These are phyloP conservation scores for Aleurites moluccanus DNA, from an alignment of 441 rosid species.

Conservation along the genomic window DNA sequence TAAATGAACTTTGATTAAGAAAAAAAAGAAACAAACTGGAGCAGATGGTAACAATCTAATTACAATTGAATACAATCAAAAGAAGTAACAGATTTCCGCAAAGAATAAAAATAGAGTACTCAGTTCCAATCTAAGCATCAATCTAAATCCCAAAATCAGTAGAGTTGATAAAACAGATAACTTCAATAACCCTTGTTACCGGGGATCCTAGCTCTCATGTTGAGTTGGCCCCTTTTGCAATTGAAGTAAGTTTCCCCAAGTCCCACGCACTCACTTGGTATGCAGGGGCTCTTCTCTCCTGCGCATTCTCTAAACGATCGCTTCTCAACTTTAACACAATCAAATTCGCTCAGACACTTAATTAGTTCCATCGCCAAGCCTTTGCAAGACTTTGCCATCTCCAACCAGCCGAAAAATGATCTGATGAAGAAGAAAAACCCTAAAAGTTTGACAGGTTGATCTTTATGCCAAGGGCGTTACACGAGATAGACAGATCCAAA, in stretches of 20 bases:
- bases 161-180: neutral
- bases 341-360: slow-evolving; percentile 85
- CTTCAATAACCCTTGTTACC: slow-evolving; percentile 77
- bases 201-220: slow-evolving; percentile 82
- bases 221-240: slow-evolving; percentile 96
- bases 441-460: neutral
- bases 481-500: neutral
- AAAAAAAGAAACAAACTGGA: neutral
- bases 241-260: slow-evolving; percentile 86
- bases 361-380: slow-evolving; percentile 94
- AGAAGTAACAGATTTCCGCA: neutral
- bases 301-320: slow-evolving; percentile 80
- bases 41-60: neutral
- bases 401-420: neutral
- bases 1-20: neutral
- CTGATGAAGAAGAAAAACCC: neutral
- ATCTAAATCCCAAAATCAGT: neutral
- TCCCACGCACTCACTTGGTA: slow-evolving; percentile 82
- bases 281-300: slow-evolving; percentile 72
- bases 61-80: slow-evolving; percentile 8
- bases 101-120: neutral
- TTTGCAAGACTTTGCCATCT: slow-evolving; percentile 88
- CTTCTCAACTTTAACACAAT: slow-evolving; percentile 76
- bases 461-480: neutral
- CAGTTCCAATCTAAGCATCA: neutral